phyloP scores from a whole-genome alignment of 148 eudicot species.

The Suaeda aralocaspica region DNA sequence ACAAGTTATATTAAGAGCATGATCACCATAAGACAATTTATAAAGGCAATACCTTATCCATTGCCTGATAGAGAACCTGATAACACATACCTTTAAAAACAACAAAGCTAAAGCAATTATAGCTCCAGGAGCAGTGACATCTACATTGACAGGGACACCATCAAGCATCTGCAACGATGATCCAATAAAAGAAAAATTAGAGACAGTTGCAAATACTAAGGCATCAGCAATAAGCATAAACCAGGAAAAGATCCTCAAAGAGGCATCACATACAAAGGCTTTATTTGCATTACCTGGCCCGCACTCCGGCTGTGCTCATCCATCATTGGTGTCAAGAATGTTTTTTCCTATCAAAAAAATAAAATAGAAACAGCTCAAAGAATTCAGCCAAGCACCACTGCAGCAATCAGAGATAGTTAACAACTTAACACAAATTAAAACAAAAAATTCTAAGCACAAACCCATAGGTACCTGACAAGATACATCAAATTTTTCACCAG shows the following conservation, averaged over 20 bases:
- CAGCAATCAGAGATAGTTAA: neutral
- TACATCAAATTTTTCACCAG: conserved; percentile 75
- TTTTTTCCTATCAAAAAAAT: conserved; percentile 46
- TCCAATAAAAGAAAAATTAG: conserved; percentile 6
- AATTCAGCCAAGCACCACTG: neutral
- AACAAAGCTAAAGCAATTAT: conserved; percentile 79
- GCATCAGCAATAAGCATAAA: neutral
- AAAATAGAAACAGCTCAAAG: neutral
- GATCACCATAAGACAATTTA: conserved; percentile 2
- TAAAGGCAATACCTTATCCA: too few species aligned
- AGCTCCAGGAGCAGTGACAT: conserved; percentile 98
- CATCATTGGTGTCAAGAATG: conserved; percentile 33
- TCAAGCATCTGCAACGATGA: conserved; percentile 53
- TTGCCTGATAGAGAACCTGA: neutral
- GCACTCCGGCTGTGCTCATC: conserved; percentile 61
- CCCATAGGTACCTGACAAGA: conserved; percentile 12
- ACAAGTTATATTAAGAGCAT: neutral
- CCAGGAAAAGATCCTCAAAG: neutral
- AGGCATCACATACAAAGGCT: neutral
- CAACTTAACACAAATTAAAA: neutral
- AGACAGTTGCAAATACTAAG: neutral
- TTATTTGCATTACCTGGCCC: conserved; percentile 55
- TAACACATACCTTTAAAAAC: conserved; percentile 74
- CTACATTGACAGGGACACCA: conserved; percentile 66
- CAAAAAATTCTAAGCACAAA: neutral